These are phyloP conservation scores for Sanghuangporus sanghuang DNA, from an alignment of 1,284 basidiomycete species.

Conservation along the genomic window DNA sequence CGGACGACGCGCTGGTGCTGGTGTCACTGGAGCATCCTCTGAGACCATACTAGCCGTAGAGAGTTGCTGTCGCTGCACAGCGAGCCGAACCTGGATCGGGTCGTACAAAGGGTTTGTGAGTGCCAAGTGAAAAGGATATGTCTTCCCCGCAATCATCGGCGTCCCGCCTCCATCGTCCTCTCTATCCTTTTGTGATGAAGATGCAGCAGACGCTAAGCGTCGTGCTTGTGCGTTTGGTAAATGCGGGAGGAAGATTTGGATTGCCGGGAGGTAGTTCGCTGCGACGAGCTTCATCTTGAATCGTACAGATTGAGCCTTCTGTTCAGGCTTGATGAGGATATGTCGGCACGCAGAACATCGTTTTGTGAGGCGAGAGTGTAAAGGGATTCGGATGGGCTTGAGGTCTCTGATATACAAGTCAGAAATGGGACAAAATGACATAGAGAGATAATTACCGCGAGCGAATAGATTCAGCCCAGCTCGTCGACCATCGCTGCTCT, in stretches of 20 bases:
- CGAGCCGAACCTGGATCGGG: conserved; percentile 82
- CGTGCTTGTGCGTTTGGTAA: conserved; percentile 39
- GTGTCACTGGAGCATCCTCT: neutral
- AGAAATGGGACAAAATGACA: conserved; percentile 1
- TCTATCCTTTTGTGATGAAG: conserved; percentile 27
- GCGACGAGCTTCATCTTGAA: conserved; percentile 98
- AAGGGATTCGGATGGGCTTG: conserved; percentile 81
- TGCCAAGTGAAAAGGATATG: conserved; percentile 83
- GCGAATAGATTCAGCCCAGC: conserved; percentile 69
- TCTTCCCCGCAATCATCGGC: conserved; percentile 62
- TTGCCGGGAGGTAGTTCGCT: conserved; percentile 86
- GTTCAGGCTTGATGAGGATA: conserved; percentile 97
- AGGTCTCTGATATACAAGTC: conserved; percentile 52
- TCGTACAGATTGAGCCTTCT: conserved; percentile 87
- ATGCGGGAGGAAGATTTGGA: conserved; percentile 70
- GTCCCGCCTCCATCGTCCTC: conserved; percentile 3
- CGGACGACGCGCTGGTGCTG: conserved; percentile 49
- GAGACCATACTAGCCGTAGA: conserved; percentile 29
- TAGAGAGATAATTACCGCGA: conserved; percentile 46
- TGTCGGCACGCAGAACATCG: conserved; percentile 93
- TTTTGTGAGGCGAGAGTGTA: conserved; percentile 92
- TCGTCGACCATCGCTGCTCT: conserved; percentile 77
- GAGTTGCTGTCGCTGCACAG: conserved; percentile 47
- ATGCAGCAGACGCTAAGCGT: conserved; percentile 26
- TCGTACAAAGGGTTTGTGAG: conserved; percentile 94